These are phyloP conservation scores for Begonia peltatifolia DNA, from an alignment of 306 rosid species.

Conservation along the genomic window DNA sequence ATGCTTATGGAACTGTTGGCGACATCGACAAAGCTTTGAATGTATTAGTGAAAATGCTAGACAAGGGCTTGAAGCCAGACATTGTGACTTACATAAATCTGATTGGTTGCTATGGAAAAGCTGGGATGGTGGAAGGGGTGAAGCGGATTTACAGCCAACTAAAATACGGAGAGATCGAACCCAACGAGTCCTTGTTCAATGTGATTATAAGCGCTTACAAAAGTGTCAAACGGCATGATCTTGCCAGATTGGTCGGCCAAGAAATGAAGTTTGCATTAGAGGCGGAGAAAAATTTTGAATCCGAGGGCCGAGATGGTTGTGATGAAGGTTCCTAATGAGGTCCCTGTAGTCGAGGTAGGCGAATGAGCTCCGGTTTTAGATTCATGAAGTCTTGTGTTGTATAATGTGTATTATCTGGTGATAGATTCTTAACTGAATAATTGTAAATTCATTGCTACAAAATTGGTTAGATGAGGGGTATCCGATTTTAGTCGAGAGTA, in stretches of 20 bases:
- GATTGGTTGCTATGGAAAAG: conserved; percentile 66
- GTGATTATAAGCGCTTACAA: conserved; percentile 55
- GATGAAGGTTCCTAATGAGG: conserved; percentile 11
- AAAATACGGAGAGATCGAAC: conserved; percentile 46
- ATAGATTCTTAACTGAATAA: too few relatives aligned
- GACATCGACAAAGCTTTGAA: conserved; percentile 51
- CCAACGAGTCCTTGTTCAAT: conserved; percentile 44
- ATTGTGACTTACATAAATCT: conserved; percentile 51
- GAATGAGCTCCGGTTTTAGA: neutral
- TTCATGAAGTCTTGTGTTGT: neutral
- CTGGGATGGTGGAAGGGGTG: conserved; percentile 78
- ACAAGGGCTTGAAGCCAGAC: conserved; percentile 47
- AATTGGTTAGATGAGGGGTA: too few relatives aligned
- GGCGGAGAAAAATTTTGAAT: conserved; percentile 14
- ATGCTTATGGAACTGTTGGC: conserved; percentile 56
- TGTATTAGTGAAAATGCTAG: conserved; percentile 71
- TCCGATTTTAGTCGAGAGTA: too few relatives aligned
- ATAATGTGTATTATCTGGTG: neutral
- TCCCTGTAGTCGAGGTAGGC: conserved; percentile 1
- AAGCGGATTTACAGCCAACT: conserved; percentile 55
- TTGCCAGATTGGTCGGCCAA: conserved; percentile 38
- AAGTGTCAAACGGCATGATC: conserved; percentile 48
- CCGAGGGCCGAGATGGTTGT: conserved; percentile 19
- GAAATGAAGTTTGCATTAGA: conserved; percentile 34
- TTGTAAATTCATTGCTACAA: too few relatives aligned